Percentiles rank a stretch among this genome's conserved stretches.
Conservation (phyloP, 139 green algal species). For the Chlorella sp. region DNA sequence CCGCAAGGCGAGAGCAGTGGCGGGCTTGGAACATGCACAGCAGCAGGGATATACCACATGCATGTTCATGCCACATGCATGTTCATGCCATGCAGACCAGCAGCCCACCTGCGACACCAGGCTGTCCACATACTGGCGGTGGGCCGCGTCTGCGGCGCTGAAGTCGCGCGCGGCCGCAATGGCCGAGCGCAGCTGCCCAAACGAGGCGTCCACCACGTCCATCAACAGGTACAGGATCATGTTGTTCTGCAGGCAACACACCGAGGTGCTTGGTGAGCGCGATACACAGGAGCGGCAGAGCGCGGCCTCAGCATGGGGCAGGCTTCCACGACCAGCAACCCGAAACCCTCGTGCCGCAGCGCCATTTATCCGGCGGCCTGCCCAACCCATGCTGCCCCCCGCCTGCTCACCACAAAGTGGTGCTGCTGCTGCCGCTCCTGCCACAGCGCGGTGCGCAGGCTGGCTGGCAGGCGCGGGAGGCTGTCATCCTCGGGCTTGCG, state of each 20-base stretch:
- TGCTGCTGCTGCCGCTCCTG: slow-evolving; percentile 82
- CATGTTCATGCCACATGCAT: background rate
- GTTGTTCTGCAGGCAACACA: background rate
- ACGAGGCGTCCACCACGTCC: slow-evolving; percentile 86
- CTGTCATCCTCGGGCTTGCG: background rate
- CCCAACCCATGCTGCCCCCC: no score
- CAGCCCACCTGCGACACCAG: slow-evolving; percentile 52
- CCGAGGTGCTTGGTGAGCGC: no score
- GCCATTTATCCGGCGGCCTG: no score
- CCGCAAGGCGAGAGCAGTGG: background rate
- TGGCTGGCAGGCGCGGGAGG: background rate
- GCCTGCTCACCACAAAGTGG: slow-evolving; percentile 66
- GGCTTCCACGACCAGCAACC: no score
- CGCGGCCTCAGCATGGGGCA: no score
- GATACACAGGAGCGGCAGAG: no score
- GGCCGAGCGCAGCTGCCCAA: slow-evolving; percentile 49
- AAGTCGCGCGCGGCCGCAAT: slow-evolving; percentile 74
- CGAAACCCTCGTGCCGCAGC: no score
- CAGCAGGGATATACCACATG: background rate
- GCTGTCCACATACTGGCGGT: slow-evolving; percentile 54
- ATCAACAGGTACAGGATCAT: slow-evolving; percentile 51
- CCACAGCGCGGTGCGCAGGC: slow-evolving; percentile 47
- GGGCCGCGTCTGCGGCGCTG: slow-evolving; percentile 66
- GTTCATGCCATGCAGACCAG: background rate
- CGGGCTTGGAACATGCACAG: background rate